Evolutionary conservation across 2,329 filamentous ascomycete genomes (phyloP).

Genomic region (Ophiostoma sp.): DNA sequence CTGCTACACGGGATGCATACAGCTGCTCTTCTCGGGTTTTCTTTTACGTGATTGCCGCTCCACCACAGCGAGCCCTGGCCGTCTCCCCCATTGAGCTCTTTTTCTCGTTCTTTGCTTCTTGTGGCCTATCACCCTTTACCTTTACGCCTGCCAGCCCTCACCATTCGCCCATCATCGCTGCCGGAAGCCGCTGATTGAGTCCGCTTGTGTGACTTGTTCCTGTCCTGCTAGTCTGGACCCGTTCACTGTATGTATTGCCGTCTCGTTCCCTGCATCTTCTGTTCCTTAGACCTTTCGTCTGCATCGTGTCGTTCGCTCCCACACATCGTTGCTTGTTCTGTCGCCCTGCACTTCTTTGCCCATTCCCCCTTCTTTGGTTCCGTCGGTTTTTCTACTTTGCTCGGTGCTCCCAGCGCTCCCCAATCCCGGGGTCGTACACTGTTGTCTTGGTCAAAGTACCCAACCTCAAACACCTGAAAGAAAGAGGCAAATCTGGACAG

Average conservation of each 20-base stretch:
- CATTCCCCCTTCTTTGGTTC: not conserved
- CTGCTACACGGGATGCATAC: not conserved
- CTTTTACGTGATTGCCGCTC: constrained; percentile 5
- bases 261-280: not conserved
- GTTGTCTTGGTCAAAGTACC: not conserved
- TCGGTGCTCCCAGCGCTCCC: not conserved
- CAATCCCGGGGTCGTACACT: not conserved
- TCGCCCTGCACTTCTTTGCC: not conserved
- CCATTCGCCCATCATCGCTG: not conserved
- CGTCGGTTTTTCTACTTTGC: not conserved
- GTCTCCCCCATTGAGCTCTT: not conserved
- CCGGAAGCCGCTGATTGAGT: not conserved
- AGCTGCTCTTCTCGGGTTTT: not conserved
- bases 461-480: not conserved
- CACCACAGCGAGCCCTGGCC: not conserved
- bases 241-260: not conserved
- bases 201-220: not conserved
- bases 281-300: not conserved
- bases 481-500: no score
- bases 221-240: no score
- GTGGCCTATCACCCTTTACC: not conserved
- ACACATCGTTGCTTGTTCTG: not conserved
- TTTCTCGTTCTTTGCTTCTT: not conserved
- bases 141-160: not conserved
- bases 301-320: not conserved